Base-by-base conservation (phyloP, 305 asterid genomes). In the Solanum hybrid region DNA sequence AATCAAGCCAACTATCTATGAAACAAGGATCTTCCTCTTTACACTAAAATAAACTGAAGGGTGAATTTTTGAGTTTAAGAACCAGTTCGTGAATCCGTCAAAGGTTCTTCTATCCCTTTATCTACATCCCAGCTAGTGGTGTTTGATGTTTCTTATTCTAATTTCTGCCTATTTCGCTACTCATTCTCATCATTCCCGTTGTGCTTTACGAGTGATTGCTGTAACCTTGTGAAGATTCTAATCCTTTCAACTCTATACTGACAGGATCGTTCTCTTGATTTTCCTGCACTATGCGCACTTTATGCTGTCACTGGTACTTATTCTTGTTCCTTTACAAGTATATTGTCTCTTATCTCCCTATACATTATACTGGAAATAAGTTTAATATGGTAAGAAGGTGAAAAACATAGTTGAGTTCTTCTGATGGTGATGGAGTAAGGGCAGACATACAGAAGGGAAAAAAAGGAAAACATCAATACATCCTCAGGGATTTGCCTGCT, bases 231-330 rank as follows among this genome's bases (percentile, higher is more conserved):
- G 69, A 91, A 80, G 87, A 79, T 87, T 88, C 86, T 81, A 67
- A 87, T 89, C 86, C 91, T 83, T 28, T 89, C 67, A 88, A 11
- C 88, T 71, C 33, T 89, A 88, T 92, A 67, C 90, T 89, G 93
- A 81, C 98, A 97, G 99, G 99, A 97, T 89, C 94, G 96, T 28
- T 95, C 99, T 90, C 98, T 97, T 89, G 99, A 96, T 91, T 97
- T 97, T 87, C 94, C 93, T 84, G 97, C 95, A 89, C 88, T 97
- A 89, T 95, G 98, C 87, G 99, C 99, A 35, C 93, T 97, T 33
- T 97, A 97, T 92, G 98, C 99, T 93, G 98, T 95, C 91, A 97
- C 99, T 79, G 99, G 99, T 96, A 96, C 89, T 69, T 90, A 80
- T 78, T 89, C 39, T 87, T 86, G 87, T 86, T 28, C 89, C 87